Percentiles rank a stretch among this genome's conserved stretches.
These are phyloP conservation scores for Geranium incanum DNA, from an alignment of 441 rosid species.

Conservation along the genomic window DNA sequence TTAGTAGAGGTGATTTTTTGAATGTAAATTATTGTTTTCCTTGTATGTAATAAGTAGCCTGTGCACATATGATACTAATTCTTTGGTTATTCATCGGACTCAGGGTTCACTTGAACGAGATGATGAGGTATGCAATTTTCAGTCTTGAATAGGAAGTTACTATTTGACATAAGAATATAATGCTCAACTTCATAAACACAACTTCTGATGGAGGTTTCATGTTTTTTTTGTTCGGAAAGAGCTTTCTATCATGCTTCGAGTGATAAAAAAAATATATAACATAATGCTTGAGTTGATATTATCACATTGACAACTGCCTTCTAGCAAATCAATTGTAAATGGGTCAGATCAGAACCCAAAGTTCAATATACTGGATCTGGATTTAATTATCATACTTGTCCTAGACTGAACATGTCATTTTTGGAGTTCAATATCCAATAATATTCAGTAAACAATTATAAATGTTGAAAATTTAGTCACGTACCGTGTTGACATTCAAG, in stretches of 20 bases:
- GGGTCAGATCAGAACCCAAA: neutral
- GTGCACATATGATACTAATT: slow-evolving; percentile 11
- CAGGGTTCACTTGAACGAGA: slow-evolving; percentile 77
- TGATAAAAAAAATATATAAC: neutral
- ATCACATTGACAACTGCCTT: neutral
- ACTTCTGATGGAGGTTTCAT: neutral
- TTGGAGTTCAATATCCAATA: neutral
- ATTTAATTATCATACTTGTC: neutral
- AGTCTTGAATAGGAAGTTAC: slow-evolving; percentile 11
- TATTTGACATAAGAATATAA: slow-evolving; percentile 9
- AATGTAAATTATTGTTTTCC: neutral
- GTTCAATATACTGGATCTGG: neutral
- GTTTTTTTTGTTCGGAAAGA: neutral
- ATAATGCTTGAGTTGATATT: neutral
- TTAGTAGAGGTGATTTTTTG: neutral
- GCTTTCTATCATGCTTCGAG: neutral
- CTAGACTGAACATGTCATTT: neutral
- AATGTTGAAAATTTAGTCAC: neutral
- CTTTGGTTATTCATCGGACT: slow-evolving; percentile 37
- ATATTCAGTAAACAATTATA: neutral
- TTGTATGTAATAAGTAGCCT: slow-evolving; percentile 1
- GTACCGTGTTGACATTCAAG: neutral
- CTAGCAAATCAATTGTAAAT: neutral
- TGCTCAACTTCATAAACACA: neutral
- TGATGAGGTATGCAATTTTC: slow-evolving; percentile 66